These are phyloP conservation scores for Rhodotorula sp. DNA, from an alignment of 1,284 basidiomycete species.

Conservation along the genomic window DNA sequence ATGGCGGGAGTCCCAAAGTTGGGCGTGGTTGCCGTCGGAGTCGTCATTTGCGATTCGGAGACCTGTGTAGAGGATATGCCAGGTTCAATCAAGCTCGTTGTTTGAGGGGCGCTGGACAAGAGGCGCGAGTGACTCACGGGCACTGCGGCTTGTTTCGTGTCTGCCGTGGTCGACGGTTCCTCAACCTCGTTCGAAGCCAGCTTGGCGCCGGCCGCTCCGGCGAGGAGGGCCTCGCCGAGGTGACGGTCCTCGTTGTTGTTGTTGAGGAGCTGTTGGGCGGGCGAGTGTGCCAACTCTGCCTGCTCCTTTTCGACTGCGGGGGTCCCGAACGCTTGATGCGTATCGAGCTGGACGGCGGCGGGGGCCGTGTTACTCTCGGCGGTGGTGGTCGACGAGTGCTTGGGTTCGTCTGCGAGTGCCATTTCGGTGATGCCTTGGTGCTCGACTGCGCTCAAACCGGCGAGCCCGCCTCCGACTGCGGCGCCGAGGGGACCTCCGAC, in stretches of 20 bases:
- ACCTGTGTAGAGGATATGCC: neutral
- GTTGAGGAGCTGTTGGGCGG: conserved; percentile 20
- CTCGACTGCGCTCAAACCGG: conserved; percentile 11
- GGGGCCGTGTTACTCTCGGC: neutral
- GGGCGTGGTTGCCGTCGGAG: neutral
- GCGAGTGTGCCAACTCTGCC: conserved; percentile 13
- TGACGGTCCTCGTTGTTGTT: neutral
- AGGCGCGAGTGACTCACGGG: neutral
- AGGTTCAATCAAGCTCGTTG: neutral
- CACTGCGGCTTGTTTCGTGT: conserved; percentile 1
- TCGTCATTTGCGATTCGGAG: neutral
- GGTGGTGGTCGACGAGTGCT: neutral
- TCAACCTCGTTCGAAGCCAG: conserved; percentile 20
- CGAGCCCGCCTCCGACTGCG: conserved; percentile 4
- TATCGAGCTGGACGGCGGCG: neutral
- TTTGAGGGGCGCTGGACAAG: neutral
- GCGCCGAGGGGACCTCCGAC: conserved; percentile 23
- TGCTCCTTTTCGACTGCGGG: conserved; percentile 10
- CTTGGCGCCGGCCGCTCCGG: conserved; percentile 23
- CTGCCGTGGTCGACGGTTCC: conserved; percentile 6
- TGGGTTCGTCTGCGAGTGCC: neutral
- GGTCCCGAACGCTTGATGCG: conserved; percentile 7
- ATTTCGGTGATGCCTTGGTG: conserved; percentile 1
- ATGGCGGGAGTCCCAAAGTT: conserved; percentile 25
- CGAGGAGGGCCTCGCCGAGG: conserved; percentile 9